Evolutionary conservation across 805 yeast species (phyloP), one percentile per base, ranked within the genome.

Genomic region (Pichia kluyveri): DNA sequence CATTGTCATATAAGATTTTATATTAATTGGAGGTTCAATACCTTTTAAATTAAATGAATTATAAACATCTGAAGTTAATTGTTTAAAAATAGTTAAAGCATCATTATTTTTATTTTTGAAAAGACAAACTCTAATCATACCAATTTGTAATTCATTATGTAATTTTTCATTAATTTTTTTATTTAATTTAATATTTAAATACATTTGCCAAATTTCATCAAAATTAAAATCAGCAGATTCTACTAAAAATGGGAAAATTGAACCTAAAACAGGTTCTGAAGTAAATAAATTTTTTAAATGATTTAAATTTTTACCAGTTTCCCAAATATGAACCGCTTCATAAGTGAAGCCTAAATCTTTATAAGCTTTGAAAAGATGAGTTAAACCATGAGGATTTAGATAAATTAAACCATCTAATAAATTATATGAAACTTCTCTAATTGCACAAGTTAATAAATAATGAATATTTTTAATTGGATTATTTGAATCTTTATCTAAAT

Each of bases 61-160:
- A 42, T 77, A 78, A 41, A 76, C 72, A 41, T 71, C 71, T 40
- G 72, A 70, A 54, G 84, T 77, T 51, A 85, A 67, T 43, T 74
- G 73, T 59, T 78, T 80, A 62, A 85, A 82, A 44, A 77, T 68
- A 49, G 75, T 75, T 51, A 86, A 69, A 5, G 90, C 95, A 56
- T 78, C 74, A 40, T 79, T 70, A 50, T 79, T 78, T 58, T 80
- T 82, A 45, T 80, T 79, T 32, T 83, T 83, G 41, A 73, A 69
- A 30, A 87, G 68, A 51, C 88, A 79, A 26, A 86, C 83, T 60
- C 83, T 76, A 48, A 88, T 84, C 78, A 86, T 80, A 44, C 90
- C 84, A 41, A 79, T 78, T 44, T 78, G 72, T 48, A 86, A 71
- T 45, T 78, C 77, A 47, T 68, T 70, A 53, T 68, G 69, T 37